Percentiles rank a stretch among this genome's conserved stretches.
phyloP scores from a whole-genome alignment of 2,329 filamentous ascomycete genomes.

The Penicillium concentricum region DNA sequence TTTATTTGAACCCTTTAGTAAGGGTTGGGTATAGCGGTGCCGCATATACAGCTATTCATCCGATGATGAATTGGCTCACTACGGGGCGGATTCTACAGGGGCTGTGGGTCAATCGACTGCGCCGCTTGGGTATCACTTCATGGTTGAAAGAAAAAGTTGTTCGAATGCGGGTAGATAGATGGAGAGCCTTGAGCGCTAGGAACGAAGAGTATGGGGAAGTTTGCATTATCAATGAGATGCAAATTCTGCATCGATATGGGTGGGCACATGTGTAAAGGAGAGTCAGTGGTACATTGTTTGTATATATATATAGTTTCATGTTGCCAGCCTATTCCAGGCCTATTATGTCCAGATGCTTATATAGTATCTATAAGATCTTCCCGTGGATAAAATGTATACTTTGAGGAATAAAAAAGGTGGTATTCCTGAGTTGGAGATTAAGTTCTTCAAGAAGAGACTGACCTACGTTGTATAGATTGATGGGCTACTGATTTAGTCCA shows the following conservation, averaged over 20 bases:
- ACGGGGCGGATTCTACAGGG: slow-evolving; percentile 52
- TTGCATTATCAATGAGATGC: slow-evolving; percentile 27
- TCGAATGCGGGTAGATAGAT: slow-evolving; percentile 38
- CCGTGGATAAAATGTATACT: background rate
- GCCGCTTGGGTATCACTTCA: slow-evolving; percentile 45
- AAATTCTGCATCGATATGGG: slow-evolving; percentile 19
- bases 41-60: slow-evolving; percentile 26
- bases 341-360: background rate
- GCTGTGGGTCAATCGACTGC: slow-evolving; percentile 59
- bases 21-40: slow-evolving; percentile 38
- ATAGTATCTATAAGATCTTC: background rate
- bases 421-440: background rate
- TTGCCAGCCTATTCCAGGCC: no score
- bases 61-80: slow-evolving; percentile 47
- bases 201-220: slow-evolving; percentile 16
- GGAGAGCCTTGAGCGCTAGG: slow-evolving; percentile 19
- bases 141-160: slow-evolving; percentile 30
- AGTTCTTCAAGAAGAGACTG: background rate
- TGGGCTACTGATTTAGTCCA: background rate
- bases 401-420: background rate
- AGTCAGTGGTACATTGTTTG: background rate
- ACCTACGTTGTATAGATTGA: background rate
- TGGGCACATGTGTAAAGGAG: slow-evolving; percentile 19
- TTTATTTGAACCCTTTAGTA: slow-evolving; percentile 43
- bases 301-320: background rate